Percentiles rank a stretch among this genome's conserved stretches.
These are phyloP conservation scores for Venturia carpophila DNA, from an alignment of 2,329 filamentous ascomycete species.

Conservation along the genomic window DNA sequence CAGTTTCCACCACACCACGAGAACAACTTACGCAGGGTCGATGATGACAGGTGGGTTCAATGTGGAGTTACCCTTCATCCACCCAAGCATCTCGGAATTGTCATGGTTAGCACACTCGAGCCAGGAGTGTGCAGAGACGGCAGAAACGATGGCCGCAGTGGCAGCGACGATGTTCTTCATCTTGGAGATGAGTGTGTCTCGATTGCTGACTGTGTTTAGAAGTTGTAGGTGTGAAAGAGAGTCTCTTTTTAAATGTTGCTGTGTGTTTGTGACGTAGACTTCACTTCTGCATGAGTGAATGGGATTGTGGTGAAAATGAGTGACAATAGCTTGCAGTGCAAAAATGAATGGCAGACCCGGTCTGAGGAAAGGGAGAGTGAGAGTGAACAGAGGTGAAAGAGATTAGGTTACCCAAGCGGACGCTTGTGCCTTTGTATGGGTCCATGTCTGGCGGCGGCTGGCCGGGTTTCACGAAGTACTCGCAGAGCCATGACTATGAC, in stretches of 20 bases:
- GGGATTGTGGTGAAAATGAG: not conserved
- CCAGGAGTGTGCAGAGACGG: constrained; percentile 25
- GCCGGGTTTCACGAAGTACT: constrained; percentile 1
- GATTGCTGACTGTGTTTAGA: not conserved
- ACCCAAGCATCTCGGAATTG: constrained; percentile 23
- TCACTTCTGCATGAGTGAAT: constrained; percentile 13
- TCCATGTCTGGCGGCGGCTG: constrained; percentile 4
- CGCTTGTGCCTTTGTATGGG: constrained; percentile 5
- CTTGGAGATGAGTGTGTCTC: not conserved
- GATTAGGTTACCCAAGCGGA: constrained; percentile 10
- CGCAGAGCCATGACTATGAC: not conserved
- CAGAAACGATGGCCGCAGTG: constrained; percentile 14
- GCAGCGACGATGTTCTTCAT: constrained; percentile 17
- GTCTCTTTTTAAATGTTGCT: not conserved
- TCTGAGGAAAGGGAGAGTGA: constrained; percentile 3
- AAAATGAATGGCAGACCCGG: constrained; percentile 13
- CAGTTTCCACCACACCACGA: not conserved
- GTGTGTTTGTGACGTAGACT: constrained; percentile 2
- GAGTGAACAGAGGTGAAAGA: constrained; percentile 1
- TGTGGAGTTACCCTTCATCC: constrained; percentile 23
- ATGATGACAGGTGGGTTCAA: constrained; percentile 19
- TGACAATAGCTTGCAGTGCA: constrained; percentile 1
- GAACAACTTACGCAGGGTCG: constrained; percentile 13
- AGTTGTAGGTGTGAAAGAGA: not conserved
- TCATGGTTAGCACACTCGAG: constrained; percentile 25